Base-by-base conservation (phyloP, 441 rosid species). In the Gossypium gossypioides region DNA sequence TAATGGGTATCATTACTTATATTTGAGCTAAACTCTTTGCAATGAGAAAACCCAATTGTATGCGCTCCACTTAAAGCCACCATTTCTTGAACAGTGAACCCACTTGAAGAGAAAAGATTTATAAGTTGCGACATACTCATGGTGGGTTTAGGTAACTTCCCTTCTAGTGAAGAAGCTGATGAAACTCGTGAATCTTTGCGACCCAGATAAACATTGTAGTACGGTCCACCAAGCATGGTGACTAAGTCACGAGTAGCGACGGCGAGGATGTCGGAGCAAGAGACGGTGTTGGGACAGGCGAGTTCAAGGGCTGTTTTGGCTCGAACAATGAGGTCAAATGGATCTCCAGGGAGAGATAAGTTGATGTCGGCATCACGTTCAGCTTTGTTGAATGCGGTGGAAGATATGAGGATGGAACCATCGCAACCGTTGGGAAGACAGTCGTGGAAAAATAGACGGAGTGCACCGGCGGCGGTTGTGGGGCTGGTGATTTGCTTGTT, bases 271-370 rank as follows among this genome's bases (percentile, higher is more conserved):
- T 87, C 93, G 69, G 93, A 75, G 74, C 93, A 89, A 50, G 93
- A 89, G 46, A 89, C 91, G 40, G 82, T 80, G 82, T 77, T 80
- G 0, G 94, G 94, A 65, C 94, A 89, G 27, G 83, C 68, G 50
- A 89, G 89, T 74, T 89, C 94, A 15, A 89, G 87, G 1, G 94
- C 90, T 18, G 91, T 86, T 82, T 89, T 89, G 72, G 87, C 88
- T 51, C 94, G 81, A 50, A 77, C 78, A 61, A 89, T 62, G 71
- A 87, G 86, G 80, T 89, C 94, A 72, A 89, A 89, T 40, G 90
- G 90, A 73, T 89, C 94, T 0, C 94, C 94, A 0, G 94, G 87
- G 66, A 89, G 94, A 73, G 91, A 87, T 75, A 87, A 87, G 73
- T 86, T 89, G 86, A 87, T 86, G 40, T 87, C 82, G 19, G 90